These are phyloP conservation scores for Alternaria consortialis DNA, from an alignment of 2,329 filamentous ascomycete species.

Conservation along the genomic window DNA sequence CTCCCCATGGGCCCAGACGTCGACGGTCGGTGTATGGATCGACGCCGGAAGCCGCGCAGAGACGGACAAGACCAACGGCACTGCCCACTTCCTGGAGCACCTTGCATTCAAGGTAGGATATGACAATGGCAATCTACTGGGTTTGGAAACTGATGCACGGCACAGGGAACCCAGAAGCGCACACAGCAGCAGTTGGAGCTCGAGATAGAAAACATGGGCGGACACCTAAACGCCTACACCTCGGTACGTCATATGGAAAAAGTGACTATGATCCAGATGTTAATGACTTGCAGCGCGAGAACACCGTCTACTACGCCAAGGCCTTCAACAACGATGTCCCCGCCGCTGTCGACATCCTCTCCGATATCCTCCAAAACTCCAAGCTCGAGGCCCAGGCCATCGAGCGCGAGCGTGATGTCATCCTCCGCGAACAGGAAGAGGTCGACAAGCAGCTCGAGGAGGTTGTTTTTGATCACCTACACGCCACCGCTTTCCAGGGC, in stretches of 20 bases:
- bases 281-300: constrained; percentile 77
- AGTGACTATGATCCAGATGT: constrained; percentile 20
- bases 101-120: constrained; percentile 92
- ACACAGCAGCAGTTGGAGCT: constrained; percentile 98
- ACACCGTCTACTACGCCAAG: constrained; percentile 99
- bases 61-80: constrained; percentile 98
- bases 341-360: constrained; percentile 95
- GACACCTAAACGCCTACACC: constrained; percentile 98
- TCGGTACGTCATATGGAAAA: constrained; percentile 71
- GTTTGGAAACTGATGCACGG: constrained; percentile 36
- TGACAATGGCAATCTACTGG: constrained; percentile 11
- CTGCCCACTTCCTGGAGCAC: constrained; percentile 99
- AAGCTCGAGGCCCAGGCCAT: constrained; percentile 93
- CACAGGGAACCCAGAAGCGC: constrained; percentile 87
- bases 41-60: constrained; percentile 98
- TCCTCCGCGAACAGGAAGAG: constrained; percentile 98
- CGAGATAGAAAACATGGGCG: constrained; percentile 99
- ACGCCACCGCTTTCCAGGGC: constrained; percentile 96
- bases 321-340: constrained; percentile 98
- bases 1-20: constrained; percentile 97
- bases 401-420: constrained; percentile 98
- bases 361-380: constrained; percentile 99
- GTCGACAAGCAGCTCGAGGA: constrained; percentile 99
- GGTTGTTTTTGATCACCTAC: constrained; percentile 98
- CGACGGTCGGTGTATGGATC: constrained; percentile 98